Evolutionary conservation across 805 yeast genomes (phyloP).

Genomic region (Cyberlindnera xylosilytica): DNA sequence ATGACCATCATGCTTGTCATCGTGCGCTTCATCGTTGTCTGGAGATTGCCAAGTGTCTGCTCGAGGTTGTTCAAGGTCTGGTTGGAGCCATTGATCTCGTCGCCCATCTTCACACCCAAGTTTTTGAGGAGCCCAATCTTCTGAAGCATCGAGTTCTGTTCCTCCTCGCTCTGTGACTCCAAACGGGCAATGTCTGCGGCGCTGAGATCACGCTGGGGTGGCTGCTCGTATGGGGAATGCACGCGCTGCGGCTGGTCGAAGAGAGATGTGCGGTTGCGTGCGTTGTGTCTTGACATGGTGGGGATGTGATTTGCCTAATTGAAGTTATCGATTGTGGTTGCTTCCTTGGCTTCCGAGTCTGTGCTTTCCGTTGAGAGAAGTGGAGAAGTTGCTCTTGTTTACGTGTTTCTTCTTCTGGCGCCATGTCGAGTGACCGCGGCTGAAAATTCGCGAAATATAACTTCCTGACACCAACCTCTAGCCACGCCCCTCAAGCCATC

Average conservation of each 20-base stretch:
- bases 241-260: slow-evolving; percentile 30
- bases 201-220: slow-evolving; percentile 37
- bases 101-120: slow-evolving; percentile 57
- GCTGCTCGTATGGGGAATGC: slow-evolving; percentile 42
- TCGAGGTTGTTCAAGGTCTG: slow-evolving; percentile 41
- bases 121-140: slow-evolving; percentile 54
- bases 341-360: too few species aligned
- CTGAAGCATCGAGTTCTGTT: slow-evolving; percentile 49
- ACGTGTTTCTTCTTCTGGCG: too few species aligned
- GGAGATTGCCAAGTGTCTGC: slow-evolving; percentile 44
- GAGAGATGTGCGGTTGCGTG: slow-evolving; percentile 20
- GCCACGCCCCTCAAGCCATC: too few species aligned
- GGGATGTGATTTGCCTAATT: not conserved
- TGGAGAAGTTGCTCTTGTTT: too few species aligned
- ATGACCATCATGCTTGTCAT: slow-evolving; percentile 56
- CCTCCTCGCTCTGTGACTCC: slow-evolving; percentile 66
- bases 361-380: too few species aligned
- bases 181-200: slow-evolving; percentile 55
- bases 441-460: too few species aligned
- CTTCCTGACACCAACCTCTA: too few species aligned
- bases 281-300: slow-evolving; percentile 10
- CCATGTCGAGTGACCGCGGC: too few species aligned
- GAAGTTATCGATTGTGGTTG: too few species aligned
- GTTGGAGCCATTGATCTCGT: slow-evolving; percentile 55
- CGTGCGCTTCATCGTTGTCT: slow-evolving; percentile 47